Percentiles rank a stretch among this genome's conserved stretches.
These are phyloP conservation scores for Cyclocybe cylindracea DNA, from an alignment of 768 basidiomycete genomes.

Conservation along the genomic window DNA sequence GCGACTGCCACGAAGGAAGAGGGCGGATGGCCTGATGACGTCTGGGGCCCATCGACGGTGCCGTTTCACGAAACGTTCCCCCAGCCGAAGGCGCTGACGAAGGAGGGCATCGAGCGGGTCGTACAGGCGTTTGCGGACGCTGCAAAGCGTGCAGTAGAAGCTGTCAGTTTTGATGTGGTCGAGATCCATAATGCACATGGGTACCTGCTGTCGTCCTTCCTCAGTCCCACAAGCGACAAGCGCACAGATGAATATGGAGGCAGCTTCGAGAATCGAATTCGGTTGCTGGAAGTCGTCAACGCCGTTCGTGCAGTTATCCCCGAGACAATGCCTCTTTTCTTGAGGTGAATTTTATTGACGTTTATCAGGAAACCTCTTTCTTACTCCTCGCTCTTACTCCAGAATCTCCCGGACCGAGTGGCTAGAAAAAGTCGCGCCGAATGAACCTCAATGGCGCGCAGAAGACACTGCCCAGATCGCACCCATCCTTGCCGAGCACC, in stretches of 20 bases:
- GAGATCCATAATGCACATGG: constrained; percentile 71
- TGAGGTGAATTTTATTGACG: constrained; percentile 44
- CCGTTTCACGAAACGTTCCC: constrained; percentile 44
- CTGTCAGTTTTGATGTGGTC: constrained; percentile 61
- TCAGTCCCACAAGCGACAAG: constrained; percentile 61
- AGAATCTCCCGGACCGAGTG: constrained; percentile 63
- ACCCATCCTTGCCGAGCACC: no score
- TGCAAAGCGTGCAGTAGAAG: constrained; percentile 52
- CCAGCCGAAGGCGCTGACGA: constrained; percentile 55
- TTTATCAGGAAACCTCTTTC: constrained; percentile 9
- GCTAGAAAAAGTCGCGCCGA: no score
- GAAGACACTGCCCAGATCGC: no score
- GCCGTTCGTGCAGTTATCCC: constrained; percentile 64
- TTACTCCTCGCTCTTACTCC: not conserved
- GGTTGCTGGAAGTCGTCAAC: constrained; percentile 70
- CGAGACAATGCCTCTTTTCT: constrained; percentile 66
- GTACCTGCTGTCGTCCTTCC: constrained; percentile 57
- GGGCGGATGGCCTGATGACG: constrained; percentile 55
- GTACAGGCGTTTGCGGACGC: constrained; percentile 56
- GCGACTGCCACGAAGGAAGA: constrained; percentile 32
- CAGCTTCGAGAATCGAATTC: no score
- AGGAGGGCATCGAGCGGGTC: constrained; percentile 56
- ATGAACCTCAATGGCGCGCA: no score
- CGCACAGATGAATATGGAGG: constrained; percentile 73
- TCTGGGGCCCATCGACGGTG: constrained; percentile 60